Evolutionary conservation across 1,139 yeast genomes (phyloP).

Genomic region (Oligophagozyma castellii): DNA sequence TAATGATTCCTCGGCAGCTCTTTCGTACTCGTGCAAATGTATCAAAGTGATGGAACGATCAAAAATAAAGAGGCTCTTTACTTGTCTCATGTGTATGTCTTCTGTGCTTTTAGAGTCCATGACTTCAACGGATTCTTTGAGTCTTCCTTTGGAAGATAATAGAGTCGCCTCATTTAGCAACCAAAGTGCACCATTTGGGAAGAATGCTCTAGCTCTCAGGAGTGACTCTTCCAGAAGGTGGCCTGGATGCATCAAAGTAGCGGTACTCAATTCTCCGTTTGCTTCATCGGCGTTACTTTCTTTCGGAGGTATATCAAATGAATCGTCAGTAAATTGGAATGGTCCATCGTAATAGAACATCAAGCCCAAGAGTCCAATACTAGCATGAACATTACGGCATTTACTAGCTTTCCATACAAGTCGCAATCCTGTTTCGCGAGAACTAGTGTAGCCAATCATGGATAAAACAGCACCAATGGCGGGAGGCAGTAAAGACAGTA

Average conservation of each 20-base stretch:
- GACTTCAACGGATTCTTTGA: slow-evolving; percentile 50
- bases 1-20: slow-evolving; percentile 66
- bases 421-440: slow-evolving; percentile 65
- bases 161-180: slow-evolving; percentile 78
- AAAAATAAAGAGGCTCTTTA: slow-evolving; percentile 73
- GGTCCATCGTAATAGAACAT: slow-evolving; percentile 91
- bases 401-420: slow-evolving; percentile 78
- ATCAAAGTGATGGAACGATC: slow-evolving; percentile 74
- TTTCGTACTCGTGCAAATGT: slow-evolving; percentile 63
- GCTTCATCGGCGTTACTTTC: slow-evolving; percentile 3
- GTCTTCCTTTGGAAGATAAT: slow-evolving; percentile 64
- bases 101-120: slow-evolving; percentile 62
- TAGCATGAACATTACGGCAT: slow-evolving; percentile 80
- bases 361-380: slow-evolving; percentile 68
- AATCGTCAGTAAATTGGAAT: slow-evolving; percentile 80
- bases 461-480: slow-evolving; percentile 78
- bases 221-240: slow-evolving; percentile 35
- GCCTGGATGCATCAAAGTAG: slow-evolving; percentile 40
- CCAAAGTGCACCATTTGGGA: slow-evolving; percentile 90
- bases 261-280: slow-evolving; percentile 26
- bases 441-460: slow-evolving; percentile 82
- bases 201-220: slow-evolving; percentile 51
- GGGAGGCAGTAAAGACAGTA: slow-evolving; percentile 82
- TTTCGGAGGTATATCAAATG: slow-evolving; percentile 47
- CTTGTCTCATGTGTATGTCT: slow-evolving; percentile 73